Evolutionary conservation across 2,329 filamentous ascomycete species (phyloP).

Genomic region (Hypoxylon sp.): DNA sequence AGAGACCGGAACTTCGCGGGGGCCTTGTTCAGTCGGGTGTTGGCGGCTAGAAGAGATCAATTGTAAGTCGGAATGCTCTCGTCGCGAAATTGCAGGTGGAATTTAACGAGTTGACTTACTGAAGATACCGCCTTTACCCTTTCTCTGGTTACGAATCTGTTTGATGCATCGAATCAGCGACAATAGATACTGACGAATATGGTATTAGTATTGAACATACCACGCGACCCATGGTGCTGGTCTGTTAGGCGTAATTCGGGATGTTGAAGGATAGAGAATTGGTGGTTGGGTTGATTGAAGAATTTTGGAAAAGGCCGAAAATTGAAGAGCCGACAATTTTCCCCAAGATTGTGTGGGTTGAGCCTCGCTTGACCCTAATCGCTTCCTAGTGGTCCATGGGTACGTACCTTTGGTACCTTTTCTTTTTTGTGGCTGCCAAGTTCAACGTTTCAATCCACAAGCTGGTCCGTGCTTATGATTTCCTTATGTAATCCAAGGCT

Average conservation of each 20-base stretch:
- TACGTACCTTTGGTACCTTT: slow-evolving; percentile 41
- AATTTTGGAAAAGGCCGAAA: slow-evolving; percentile 46
- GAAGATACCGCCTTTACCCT: slow-evolving; percentile 53
- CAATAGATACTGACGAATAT: neutral
- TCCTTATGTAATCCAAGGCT: neutral
- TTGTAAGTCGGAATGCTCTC: slow-evolving; percentile 36
- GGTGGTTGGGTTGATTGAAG: slow-evolving; percentile 36
- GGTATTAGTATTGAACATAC: slow-evolving; percentile 44
- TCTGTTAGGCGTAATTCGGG: slow-evolving; percentile 52
- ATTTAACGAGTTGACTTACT: slow-evolving; percentile 46
- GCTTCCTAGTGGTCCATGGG: slow-evolving; percentile 16
- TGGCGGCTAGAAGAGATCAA: slow-evolving; percentile 66
- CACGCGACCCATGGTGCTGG: slow-evolving; percentile 54
- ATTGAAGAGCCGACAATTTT: slow-evolving; percentile 51
- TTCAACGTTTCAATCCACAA: too few relatives aligned
- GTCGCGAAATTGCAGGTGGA: slow-evolving; percentile 1
- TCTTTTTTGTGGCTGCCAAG: slow-evolving; percentile 3
- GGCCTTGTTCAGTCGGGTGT: slow-evolving; percentile 93
- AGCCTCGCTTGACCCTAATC: slow-evolving; percentile 50
- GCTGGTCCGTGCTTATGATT: neutral
- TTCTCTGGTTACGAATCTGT: slow-evolving; percentile 71
- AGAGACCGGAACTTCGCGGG: slow-evolving; percentile 96
- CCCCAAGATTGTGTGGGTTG: slow-evolving; percentile 51
- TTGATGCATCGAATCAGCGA: slow-evolving; percentile 33
- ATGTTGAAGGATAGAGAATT: slow-evolving; percentile 47